These are phyloP conservation scores for Pyricularia pennisetigena DNA, from an alignment of 2,329 filamentous ascomycete genomes.

Conservation along the genomic window DNA sequence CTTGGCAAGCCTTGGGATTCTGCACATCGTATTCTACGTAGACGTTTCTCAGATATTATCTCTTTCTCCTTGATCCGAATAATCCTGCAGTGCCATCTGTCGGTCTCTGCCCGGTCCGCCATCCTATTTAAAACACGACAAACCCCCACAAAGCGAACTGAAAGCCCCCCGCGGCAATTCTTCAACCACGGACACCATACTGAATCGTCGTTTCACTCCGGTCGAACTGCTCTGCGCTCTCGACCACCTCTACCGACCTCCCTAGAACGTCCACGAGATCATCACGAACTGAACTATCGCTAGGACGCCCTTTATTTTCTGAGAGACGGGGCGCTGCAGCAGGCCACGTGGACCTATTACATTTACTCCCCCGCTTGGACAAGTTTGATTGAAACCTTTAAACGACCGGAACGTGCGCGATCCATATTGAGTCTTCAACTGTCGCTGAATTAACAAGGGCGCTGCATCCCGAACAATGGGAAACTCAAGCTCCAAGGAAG, in stretches of 20 bases:
- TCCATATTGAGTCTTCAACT: constrained; percentile 5
- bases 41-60: not conserved
- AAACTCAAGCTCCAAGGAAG: constrained; percentile 61
- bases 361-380: not conserved
- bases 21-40: not conserved
- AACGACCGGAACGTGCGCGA: not conserved
- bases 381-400: not conserved
- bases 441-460: constrained; percentile 9
- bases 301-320: constrained; percentile 6
- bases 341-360: constrained; percentile 22
- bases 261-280: constrained; percentile 26
- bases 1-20: not conserved
- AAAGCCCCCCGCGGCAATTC: constrained; percentile 18
- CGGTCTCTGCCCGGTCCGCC: not conserved
- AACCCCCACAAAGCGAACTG: not conserved
- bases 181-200: constrained; percentile 40
- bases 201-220: constrained; percentile 32
- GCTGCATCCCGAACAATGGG: constrained; percentile 44
- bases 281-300: not conserved
- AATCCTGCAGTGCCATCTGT: not conserved
- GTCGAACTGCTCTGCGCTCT: constrained; percentile 33
- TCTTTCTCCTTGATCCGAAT: not conserved
- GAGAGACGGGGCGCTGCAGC: constrained; percentile 23
- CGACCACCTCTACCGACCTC: constrained; percentile 43
- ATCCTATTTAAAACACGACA: not conserved